A percentile compares a stretch with the other conserved stretches of the same genome.
Evolutionary conservation across 257 asterid species (phyloP).

Genomic region (Asclepias syriaca): DNA sequence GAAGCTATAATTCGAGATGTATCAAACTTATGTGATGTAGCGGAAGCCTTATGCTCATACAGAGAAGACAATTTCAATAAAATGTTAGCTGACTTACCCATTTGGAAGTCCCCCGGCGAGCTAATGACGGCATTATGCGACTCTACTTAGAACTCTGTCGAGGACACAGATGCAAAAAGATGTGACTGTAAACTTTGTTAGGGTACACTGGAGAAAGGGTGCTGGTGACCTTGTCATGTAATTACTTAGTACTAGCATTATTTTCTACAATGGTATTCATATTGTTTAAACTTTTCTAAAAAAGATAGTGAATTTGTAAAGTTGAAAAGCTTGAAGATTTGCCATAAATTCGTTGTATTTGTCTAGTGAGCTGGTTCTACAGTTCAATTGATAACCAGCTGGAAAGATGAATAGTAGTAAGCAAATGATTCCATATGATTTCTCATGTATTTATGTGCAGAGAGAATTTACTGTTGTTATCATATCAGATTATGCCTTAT

Average conservation of each 20-base stretch:
- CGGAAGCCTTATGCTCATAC: constrained; percentile 47
- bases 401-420: not conserved
- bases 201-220: not conserved
- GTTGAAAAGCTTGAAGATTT: not conserved
- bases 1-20: constrained; percentile 44
- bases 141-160: not conserved
- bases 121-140: constrained; percentile 51
- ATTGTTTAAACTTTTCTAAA: not conserved
- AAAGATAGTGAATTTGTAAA: not conserved
- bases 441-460: not conserved
- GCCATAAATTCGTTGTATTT: not conserved
- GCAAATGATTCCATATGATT: not conserved
- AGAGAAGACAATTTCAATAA: constrained; percentile 46
- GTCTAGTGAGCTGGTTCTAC: not conserved
- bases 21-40: constrained; percentile 49
- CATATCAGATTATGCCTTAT: not conserved
- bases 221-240: not conserved
- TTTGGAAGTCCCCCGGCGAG: constrained; percentile 62
- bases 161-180: not conserved
- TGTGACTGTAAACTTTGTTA: not conserved
- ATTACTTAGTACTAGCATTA: not conserved
- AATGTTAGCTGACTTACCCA: constrained; percentile 41
- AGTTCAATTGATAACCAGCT: not conserved
- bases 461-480: not conserved
- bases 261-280: not conserved